phyloP scores from a whole-genome alignment of 768 basidiomycete genomes.

The Boletus sp. region DNA sequence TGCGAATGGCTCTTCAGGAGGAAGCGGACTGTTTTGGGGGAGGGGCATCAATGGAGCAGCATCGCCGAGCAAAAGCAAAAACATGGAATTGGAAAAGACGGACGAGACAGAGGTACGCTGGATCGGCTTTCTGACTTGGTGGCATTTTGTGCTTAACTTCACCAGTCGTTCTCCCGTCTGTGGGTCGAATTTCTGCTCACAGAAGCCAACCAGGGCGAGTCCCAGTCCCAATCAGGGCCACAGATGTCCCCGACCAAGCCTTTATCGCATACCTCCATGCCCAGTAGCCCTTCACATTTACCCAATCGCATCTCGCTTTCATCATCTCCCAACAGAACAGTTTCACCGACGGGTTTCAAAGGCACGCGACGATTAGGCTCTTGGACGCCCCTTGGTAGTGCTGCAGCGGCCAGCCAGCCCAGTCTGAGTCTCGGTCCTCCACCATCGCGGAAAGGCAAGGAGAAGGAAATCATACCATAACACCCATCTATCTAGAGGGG shows the following conservation, averaged over 20 bases:
- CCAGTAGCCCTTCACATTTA: slow-evolving; percentile 34
- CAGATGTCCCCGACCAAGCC: slow-evolving; percentile 19
- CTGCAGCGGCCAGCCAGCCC: slow-evolving; percentile 38
- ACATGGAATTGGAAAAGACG: slow-evolving; percentile 65
- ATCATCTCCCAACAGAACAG: slow-evolving; percentile 2
- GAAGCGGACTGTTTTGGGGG: slow-evolving; percentile 23
- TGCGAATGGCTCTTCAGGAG: slow-evolving; percentile 17
- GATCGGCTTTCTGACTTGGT: background rate
- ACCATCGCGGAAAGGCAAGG: slow-evolving; percentile 48
- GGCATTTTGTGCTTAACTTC: slow-evolving; percentile 1
- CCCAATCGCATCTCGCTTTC: slow-evolving; percentile 17
- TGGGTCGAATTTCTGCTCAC: slow-evolving; percentile 99
- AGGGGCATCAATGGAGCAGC: slow-evolving; percentile 19
- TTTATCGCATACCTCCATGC: slow-evolving; percentile 38
- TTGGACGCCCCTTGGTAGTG: slow-evolving; percentile 33
- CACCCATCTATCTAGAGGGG: background rate
- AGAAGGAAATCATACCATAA: slow-evolving; percentile 33
- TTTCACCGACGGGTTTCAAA: slow-evolving; percentile 26
- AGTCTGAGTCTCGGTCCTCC: slow-evolving; percentile 36
- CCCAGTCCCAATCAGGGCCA: slow-evolving; percentile 18
- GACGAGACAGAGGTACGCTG: slow-evolving; percentile 78
- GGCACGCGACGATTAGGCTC: slow-evolving; percentile 39
- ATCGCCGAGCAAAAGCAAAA: slow-evolving; percentile 37
- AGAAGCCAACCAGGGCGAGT: slow-evolving; percentile 59
- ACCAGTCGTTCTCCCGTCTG: slow-evolving; percentile 90